phyloP scores from a whole-genome alignment of 2,329 filamentous ascomycete species.

The Gyromitra esculenta region DNA sequence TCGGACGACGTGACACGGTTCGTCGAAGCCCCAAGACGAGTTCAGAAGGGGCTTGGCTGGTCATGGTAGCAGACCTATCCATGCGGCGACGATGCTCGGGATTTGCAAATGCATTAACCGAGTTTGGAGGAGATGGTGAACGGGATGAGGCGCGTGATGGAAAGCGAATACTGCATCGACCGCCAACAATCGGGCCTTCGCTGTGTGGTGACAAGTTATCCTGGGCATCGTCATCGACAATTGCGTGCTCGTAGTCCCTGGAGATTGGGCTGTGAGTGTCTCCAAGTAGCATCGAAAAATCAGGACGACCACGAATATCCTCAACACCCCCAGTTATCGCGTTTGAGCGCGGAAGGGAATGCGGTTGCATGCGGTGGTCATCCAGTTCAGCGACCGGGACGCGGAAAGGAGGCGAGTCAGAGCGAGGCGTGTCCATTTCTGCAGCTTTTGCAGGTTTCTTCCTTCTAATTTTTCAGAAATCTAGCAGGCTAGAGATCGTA shows the following conservation, averaged over 20 bases:
- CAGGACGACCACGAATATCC: constrained; percentile 60
- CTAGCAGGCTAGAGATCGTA: constrained; percentile 28
- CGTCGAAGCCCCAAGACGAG: constrained; percentile 60
- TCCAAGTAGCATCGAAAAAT: constrained; percentile 62
- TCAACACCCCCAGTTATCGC: constrained; percentile 54
- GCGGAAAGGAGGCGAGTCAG: constrained; percentile 50
- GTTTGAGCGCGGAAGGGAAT: constrained; percentile 57
- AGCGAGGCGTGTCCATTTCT: constrained; percentile 56
- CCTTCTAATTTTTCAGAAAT: constrained; percentile 20
- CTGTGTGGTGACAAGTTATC: constrained; percentile 49
- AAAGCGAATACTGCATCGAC: constrained; percentile 62
- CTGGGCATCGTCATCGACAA: constrained; percentile 77
- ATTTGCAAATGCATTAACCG: constrained; percentile 89
- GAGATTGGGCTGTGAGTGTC: constrained; percentile 63
- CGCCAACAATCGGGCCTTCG: constrained; percentile 58
- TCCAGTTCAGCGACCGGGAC: constrained; percentile 55
- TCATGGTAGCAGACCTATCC: constrained; percentile 71
- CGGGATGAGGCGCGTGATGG: constrained; percentile 65
- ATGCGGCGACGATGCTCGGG: constrained; percentile 81
- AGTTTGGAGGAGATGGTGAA: constrained; percentile 89
- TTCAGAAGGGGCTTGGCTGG: constrained; percentile 67
- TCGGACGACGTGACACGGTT: constrained; percentile 56
- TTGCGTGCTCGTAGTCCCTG: constrained; percentile 86
- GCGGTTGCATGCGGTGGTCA: constrained; percentile 57
- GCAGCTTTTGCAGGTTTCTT: constrained; percentile 5